These are phyloP conservation scores for Apophysomyces variabilis DNA, from an alignment of 371 early-diverging fungal genomes.

Conservation along the genomic window DNA sequence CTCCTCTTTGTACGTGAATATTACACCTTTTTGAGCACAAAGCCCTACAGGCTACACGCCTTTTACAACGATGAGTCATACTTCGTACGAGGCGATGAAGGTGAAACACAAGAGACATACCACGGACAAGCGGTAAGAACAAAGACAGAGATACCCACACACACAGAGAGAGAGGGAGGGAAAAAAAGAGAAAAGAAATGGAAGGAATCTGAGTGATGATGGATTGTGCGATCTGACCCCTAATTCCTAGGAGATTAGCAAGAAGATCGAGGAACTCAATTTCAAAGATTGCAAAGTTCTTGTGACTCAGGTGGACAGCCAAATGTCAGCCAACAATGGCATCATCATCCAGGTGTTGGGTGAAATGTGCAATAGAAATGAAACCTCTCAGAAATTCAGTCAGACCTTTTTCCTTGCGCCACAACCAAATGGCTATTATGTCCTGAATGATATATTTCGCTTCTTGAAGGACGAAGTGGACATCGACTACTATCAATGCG, in stretches of 20 bases:
- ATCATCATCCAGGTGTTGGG: constrained; percentile 92
- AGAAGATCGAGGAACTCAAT: constrained; percentile 65
- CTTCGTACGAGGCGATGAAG: constrained; percentile 82
- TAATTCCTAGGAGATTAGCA: constrained; percentile 68
- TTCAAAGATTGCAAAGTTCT: constrained; percentile 82
- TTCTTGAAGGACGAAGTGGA: constrained; percentile 80
- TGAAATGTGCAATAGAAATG: constrained; percentile 81
- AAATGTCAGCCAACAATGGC: constrained; percentile 72
- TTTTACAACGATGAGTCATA: constrained; percentile 83
- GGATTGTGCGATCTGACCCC: constrained; percentile 6
- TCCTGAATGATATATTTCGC: constrained; percentile 92
- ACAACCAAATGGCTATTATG: constrained; percentile 87
- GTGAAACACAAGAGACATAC: constrained; percentile 62
- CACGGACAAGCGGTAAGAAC: constrained; percentile 72
- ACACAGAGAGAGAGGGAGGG: no score
- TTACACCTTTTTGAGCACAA: constrained; percentile 87
- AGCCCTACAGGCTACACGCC: constrained; percentile 79
- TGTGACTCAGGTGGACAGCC: constrained; percentile 85
- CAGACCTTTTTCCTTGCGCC: constrained; percentile 92
- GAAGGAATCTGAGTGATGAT: constrained; percentile 19
- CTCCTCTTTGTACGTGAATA: constrained; percentile 93
- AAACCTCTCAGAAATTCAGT: constrained; percentile 79
- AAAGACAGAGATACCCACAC: no score
- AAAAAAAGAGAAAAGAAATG: no score
- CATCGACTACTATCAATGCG: constrained; percentile 29